Evolutionary conservation across 139 green algal genomes (phyloP), one percentile per base, ranked within the genome.

Genomic region (Tetradesmus obliquus): DNA sequence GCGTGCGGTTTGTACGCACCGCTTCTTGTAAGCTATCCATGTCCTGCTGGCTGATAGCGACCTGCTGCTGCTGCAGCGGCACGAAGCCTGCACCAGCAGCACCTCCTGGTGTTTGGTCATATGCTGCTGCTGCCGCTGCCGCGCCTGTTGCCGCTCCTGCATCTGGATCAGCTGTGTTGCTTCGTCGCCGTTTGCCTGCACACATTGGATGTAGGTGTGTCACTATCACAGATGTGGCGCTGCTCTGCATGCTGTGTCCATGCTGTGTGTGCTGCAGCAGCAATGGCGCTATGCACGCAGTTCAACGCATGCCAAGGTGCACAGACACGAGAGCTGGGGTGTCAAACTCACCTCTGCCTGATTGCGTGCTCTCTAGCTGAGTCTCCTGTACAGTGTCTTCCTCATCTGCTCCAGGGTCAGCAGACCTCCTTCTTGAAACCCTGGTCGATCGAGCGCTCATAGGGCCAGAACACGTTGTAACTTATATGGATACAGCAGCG

Each of bases 21-120:
- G 76, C 5, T 51, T 53, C 24, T 15, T 55, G 76, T 53, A 53
- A 17, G 15, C 66, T 76, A 19, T 76, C 66, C 5, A 76, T 53
- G 76, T 82, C 24, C 76, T 82, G 76, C 85, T 89, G 13, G 60
- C 85, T 89, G 66, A 82, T 82, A 53, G 85, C 62, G 53, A 20
- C 85, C 76, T 82, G 76, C 76, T 82, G 76, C 76, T 82, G 76
- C 76, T 82, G 76, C 76, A 19, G n/a, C 76, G 76, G 76, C n/a
- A 53, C 54, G 76, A 22, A 54, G 76, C 24, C 24, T 51, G n/a
- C 76, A 53, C 76, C 76, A 82, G 76, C 3, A 82, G 76, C 24
- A 82, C 8, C n/a, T 3, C 76, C 76, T 53, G 76, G 24, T 15
- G n/a, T 10, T 82, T 53, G 24, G n/a, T 15, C 76, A 76, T 82